Evolutionary conservation across 2,329 filamentous ascomycete genomes (phyloP), one percentile per base, ranked within the genome.

Genomic region (Aspergillus fijiensis): DNA sequence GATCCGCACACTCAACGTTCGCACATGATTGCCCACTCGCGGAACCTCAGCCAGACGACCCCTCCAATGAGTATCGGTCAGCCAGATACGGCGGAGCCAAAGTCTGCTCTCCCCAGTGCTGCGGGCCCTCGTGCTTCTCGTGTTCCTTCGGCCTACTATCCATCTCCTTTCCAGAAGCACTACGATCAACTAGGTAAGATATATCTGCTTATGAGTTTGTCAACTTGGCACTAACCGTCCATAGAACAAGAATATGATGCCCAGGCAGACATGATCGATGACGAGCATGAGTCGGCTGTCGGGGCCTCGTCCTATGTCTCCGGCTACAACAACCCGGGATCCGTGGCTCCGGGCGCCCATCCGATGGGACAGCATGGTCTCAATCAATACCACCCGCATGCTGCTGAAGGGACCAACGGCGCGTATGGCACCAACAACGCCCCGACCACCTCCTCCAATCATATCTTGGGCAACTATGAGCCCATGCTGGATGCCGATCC

Each of bases 241-340:
- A 82, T 81, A 97, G 94, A 98, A 81, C 92, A 96, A 84, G 94
- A 98, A 82, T 98, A 97, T 80, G 93, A 97, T 76, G 89, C 91
- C 58, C 90, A 92, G 79, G 86, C 86, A 75, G 92, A 94, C 70
- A 90, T 96, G 84, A 87, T 96, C 76, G 93, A 97, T 71, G 91
- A 96, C 62, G 88, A 90, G 69, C 85, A 81, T 74, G 82, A 87
- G 65, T 88, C 92, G 62, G 86, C 87, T 11, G 84, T 89, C 58
- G 87, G 87, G 48, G 84, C 87, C 49, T 86, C 86, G 14, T 85
- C 88, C 9, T 94, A 90, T 72, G 85, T 86, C 45, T 76, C 81
- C n/a, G 73, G 75, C 39, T 80, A 79, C 63, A 78, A 77, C 27
- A 72, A 77, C 51, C 74, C 58, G 9, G 55, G 78, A 35, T 78